Evolutionary conservation across 495 filamentous ascomycete genomes (phyloP).

Genomic region (Hypoxylon intermedium): DNA sequence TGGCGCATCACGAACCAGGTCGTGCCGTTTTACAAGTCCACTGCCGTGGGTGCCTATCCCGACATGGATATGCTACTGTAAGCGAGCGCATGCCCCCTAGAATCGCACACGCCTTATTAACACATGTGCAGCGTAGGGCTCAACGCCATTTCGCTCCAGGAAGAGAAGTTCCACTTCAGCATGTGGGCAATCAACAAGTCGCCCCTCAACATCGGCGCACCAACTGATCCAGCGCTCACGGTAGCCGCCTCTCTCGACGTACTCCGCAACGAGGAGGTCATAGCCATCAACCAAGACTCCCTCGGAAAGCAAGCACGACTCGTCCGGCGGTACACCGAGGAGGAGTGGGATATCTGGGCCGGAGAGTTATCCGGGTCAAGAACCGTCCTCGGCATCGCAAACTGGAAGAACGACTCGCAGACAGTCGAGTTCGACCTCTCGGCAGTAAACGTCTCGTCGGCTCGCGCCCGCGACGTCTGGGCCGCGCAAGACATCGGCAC

Average conservation of each 20-base stretch:
- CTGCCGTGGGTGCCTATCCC: conserved; percentile 55
- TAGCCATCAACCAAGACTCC: conserved; percentile 62
- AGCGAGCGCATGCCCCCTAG: conserved; percentile 36
- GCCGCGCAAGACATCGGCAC: conserved; percentile 33
- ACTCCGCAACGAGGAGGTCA: conserved; percentile 57
- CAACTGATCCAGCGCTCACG: conserved; percentile 49
- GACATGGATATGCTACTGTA: conserved; percentile 64
- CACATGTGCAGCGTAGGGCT: conserved; percentile 43
- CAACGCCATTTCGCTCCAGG: conserved; percentile 40
- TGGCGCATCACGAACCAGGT: conserved; percentile 59
- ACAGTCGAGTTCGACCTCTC: conserved; percentile 50
- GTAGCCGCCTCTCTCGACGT: conserved; percentile 48
- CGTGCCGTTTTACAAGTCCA: conserved; percentile 49
- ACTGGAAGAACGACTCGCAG: conserved; percentile 51
- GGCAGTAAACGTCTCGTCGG: conserved; percentile 51
- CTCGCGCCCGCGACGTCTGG: conserved; percentile 55
- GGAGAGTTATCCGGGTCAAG: conserved; percentile 51
- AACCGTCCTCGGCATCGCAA: conserved; percentile 54
- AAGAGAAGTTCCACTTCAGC: conserved; percentile 62
- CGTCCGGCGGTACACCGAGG: conserved; percentile 44
- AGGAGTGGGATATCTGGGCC: conserved; percentile 58
- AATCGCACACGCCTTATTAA: conserved; percentile 34
- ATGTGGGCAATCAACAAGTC: conserved; percentile 66
- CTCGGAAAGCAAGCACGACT: conserved; percentile 54
- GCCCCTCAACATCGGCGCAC: conserved; percentile 61